phyloP scores from a whole-genome alignment of 352 stramenopile species.

The Globisporangium ultimum region DNA sequence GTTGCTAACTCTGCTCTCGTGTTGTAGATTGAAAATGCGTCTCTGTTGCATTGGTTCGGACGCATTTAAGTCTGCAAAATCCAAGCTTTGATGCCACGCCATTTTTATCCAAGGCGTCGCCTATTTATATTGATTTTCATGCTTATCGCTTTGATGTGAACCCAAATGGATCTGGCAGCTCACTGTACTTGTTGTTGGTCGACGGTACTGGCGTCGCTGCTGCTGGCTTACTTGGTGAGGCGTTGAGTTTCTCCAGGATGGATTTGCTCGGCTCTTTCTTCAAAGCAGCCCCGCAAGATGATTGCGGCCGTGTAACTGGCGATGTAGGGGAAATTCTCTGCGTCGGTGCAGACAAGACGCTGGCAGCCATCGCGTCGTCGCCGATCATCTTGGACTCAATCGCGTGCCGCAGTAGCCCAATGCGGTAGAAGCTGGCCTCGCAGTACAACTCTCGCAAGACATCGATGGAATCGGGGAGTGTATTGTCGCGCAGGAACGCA shows the following conservation, averaged over 20 bases:
- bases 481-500: conserved; percentile 62
- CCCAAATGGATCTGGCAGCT: conserved; percentile 62
- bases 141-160: conserved; percentile 42
- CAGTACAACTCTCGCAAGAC: conserved; percentile 74
- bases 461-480: conserved; percentile 48
- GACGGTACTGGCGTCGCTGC: background rate
- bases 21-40: too few relatives aligned
- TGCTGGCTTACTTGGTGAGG: conserved; percentile 2
- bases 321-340: background rate
- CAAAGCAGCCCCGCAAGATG: background rate
- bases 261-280: background rate
- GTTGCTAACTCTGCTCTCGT: background rate
- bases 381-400: conserved; percentile 77
- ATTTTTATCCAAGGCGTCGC: background rate
- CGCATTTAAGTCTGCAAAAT: too few relatives aligned
- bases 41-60: too few relatives aligned
- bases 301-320: background rate
- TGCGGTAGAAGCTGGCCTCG: conserved; percentile 73
- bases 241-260: background rate
- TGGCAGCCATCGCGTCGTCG: conserved; percentile 37
- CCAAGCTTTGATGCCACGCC: too few relatives aligned
- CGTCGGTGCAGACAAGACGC: conserved; percentile 17
- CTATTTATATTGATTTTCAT: conserved; percentile 23
- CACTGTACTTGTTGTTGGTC: conserved; percentile 39
- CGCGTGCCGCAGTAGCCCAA: conserved; percentile 66